Evolutionary conservation across 306 rosid genomes (phyloP).

Genomic region (Acacia confusa): DNA sequence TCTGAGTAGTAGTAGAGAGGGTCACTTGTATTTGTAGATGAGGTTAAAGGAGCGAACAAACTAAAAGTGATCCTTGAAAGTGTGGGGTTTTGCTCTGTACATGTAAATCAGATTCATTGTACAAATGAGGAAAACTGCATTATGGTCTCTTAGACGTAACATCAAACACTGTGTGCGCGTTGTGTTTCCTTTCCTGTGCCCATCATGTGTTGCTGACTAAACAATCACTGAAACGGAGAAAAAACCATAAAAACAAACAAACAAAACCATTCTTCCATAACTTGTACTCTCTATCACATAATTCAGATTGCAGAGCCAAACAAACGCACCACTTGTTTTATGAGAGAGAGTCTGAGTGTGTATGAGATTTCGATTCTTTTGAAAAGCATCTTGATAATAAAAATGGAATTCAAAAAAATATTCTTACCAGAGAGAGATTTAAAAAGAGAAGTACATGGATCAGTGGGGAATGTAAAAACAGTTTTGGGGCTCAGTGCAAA

Average conservation of each 20-base stretch:
- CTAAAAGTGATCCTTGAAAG: constrained; percentile 36
- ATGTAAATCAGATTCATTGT: constrained; percentile 30
- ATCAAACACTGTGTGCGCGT: constrained; percentile 15
- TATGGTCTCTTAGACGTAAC: constrained; percentile 16
- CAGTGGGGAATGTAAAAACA: constrained; percentile 42
- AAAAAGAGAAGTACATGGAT: background rate
- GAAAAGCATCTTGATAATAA: background rate
- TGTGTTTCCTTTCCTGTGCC: constrained; percentile 38
- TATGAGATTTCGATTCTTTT: background rate
- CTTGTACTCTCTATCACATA: constrained; percentile 11
- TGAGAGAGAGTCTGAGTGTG: background rate
- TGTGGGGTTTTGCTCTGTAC: background rate
- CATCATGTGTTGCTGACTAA: constrained; percentile 44
- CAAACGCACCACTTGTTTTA: constrained; percentile 34
- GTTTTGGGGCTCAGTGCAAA: constrained; percentile 56
- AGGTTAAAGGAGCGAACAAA: background rate
- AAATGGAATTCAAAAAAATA: background rate
- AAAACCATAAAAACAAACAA: background rate
- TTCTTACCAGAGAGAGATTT: background rate
- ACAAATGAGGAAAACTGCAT: constrained; percentile 34
- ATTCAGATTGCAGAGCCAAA: constrained; percentile 28
- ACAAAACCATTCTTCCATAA: constrained; percentile 31
- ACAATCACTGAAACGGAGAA: constrained; percentile 26
- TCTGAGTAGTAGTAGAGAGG: constrained; percentile 26
- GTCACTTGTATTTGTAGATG: constrained; percentile 16